Base-by-base conservation (phyloP, 1,284 basidiomycete species). In the Ceratorhiza oryzae-sativae region DNA sequence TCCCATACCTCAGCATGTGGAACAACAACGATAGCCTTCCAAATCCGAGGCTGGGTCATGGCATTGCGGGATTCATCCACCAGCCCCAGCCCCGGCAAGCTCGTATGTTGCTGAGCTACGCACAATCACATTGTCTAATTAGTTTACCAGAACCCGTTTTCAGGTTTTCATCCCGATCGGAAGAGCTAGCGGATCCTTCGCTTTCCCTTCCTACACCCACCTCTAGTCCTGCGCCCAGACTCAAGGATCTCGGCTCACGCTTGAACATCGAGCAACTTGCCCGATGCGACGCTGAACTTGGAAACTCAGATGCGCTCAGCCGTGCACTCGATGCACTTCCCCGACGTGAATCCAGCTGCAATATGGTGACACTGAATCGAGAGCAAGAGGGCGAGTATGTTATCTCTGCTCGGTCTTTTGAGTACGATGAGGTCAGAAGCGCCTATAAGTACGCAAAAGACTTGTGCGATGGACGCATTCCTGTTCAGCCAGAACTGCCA, bases 251-350 rank as follows among this genome's bases (percentile, higher is more conserved):
- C n/a, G 30, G 46, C 62, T 36, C 46, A 53, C n/a, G 32, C 46
- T 23, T 65, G n/a, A 65, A 46, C 9, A 65, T 65, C 34, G 45
- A 45, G 30, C 42, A 41, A 10, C 46, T 65, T 20, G 46, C 46
- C 32, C 20, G 27, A 27, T 39, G 18, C 20, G 48, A 65, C 2
- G 48, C 36, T 18, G 30, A 53, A n/a, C 34, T 39, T 41, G 46
- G 30, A 13, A n/a, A 32, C n/a, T 53, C 32, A n/a, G 13, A 65
- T 48, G 20, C 62, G 3, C n/a, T 53, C 2, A 18, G 20, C 6
- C 46, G 62, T 18, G 62, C 46, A 23, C 23, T 51, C 5, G 46
- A 36, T 23, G 48, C 30, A 30, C 30, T 51, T 20, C 62, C 48
- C 23, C 23, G 36, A 39, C 62, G n/a, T 51, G 27, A 34, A 3